These are phyloP conservation scores for Aspergillus jensenii DNA, from an alignment of 2,329 filamentous ascomycete species.

Conservation along the genomic window DNA sequence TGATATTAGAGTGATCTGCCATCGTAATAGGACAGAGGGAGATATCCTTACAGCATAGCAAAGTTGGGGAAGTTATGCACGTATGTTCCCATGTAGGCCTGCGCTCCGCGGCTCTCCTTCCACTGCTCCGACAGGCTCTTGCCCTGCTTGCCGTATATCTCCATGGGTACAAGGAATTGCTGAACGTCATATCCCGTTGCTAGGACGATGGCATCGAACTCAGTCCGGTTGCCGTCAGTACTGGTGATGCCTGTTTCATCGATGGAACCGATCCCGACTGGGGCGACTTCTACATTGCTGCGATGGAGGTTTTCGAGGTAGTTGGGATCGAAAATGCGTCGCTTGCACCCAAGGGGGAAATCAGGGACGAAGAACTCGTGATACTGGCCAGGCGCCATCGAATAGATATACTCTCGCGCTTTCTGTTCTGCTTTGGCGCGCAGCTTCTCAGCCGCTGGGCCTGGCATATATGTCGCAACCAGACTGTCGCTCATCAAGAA, in stretches of 20 bases:
- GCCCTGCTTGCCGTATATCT: constrained; percentile 27
- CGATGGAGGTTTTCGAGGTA: constrained; percentile 10
- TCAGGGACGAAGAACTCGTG: constrained; percentile 18
- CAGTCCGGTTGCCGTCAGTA: constrained; percentile 11
- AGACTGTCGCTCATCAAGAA: constrained; percentile 21
- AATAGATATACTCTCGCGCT: constrained; percentile 21
- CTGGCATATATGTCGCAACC: constrained; percentile 20
- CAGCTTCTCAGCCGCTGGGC: constrained; percentile 11
- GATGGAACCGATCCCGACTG: constrained; percentile 13
- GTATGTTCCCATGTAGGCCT: constrained; percentile 29
- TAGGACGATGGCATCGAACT: constrained; percentile 35
- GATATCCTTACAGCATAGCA: constrained; percentile 13
- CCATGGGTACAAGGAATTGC: constrained; percentile 36
- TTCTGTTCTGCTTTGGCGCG: constrained; percentile 13
- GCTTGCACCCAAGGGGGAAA: constrained; percentile 12
- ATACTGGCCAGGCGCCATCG: constrained; percentile 19
- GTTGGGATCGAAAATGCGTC: constrained; percentile 12
- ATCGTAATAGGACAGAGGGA: too few relatives aligned
- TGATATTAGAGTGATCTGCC: too few relatives aligned
- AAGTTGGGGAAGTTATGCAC: constrained; percentile 31
- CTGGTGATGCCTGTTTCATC: constrained; percentile 16
- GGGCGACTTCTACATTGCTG: constrained; percentile 12
- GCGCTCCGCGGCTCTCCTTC: constrained; percentile 29
- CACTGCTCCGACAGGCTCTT: constrained; percentile 24
- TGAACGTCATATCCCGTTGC: constrained; percentile 38